Conservation (phyloP, 2,329 filamentous ascomycete species). For the Aspergillus sp. region DNA sequence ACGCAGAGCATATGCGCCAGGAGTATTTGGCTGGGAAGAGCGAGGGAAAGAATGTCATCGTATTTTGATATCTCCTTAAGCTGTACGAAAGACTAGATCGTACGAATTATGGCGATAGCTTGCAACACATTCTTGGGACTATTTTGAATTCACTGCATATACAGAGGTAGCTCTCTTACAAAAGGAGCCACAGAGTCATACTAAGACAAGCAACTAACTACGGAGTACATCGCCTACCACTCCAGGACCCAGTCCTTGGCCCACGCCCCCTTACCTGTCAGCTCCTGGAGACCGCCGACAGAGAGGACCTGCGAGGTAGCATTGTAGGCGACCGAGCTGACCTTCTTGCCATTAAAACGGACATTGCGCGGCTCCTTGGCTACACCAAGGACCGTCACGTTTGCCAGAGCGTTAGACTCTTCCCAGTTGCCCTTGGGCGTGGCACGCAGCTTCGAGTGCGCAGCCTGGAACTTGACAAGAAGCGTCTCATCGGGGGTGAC, state of each 20-base stretch:
- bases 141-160: too few species aligned
- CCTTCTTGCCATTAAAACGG: conserved; percentile 48
- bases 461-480: conserved; percentile 44
- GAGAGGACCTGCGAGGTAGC: conserved; percentile 47
- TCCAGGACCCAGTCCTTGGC: conserved; percentile 54
- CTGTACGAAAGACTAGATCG: too few species aligned
- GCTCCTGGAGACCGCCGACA: conserved; percentile 49
- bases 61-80: background rate
- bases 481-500: conserved; percentile 55
- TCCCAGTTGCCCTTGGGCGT: conserved; percentile 51
- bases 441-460: conserved; percentile 45
- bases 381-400: conserved; percentile 63
- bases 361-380: conserved; percentile 41
- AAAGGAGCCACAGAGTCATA: too few species aligned
- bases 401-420: conserved; percentile 58
- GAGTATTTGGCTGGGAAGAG: conserved; percentile 9
- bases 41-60: conserved; percentile 12
- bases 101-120: too few species aligned
- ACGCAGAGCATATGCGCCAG: conserved; percentile 14
- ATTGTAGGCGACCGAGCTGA: conserved; percentile 53
- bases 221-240: conserved; percentile 46
- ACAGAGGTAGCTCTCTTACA: too few species aligned
- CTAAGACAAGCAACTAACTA: too few species aligned
- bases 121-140: too few species aligned
- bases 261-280: conserved; percentile 59